Percentiles rank a stretch among this genome's conserved stretches.
These are phyloP conservation scores for Thraustochytrium sp. DNA, from an alignment of 352 stramenopile species.

Conservation along the genomic window DNA sequence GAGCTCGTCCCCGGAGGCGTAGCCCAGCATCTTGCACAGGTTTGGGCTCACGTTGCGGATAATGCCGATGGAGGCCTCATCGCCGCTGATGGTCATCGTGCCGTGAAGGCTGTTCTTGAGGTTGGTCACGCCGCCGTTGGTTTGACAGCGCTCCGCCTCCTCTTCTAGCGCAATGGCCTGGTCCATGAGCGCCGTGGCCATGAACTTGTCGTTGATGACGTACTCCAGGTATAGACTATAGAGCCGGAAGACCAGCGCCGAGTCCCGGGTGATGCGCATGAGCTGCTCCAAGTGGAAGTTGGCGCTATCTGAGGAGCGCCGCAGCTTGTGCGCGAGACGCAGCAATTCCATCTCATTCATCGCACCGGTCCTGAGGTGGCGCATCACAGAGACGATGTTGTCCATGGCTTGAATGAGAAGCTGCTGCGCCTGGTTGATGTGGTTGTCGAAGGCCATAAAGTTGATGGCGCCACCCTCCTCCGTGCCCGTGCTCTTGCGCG, in stretches of 20 bases:
- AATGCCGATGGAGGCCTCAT: not conserved
- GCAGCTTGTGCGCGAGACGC: not conserved
- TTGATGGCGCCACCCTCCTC: not conserved
- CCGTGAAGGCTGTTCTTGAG: constrained; percentile 2
- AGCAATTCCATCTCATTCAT: not conserved
- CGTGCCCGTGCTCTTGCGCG: not conserved
- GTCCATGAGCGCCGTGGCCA: not conserved
- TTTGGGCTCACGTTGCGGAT: not conserved
- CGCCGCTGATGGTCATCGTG: not conserved
- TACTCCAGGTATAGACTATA: constrained; percentile 17
- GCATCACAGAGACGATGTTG: not conserved
- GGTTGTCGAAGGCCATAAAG: constrained; percentile 38
- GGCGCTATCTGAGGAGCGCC: not conserved
- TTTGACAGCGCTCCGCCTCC: not conserved
- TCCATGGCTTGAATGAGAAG: constrained; percentile 5
- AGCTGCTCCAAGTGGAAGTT: constrained; percentile 26
- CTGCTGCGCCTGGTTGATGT: constrained; percentile 4
- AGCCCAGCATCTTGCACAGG: constrained; percentile 14
- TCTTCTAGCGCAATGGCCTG: constrained; percentile 1
- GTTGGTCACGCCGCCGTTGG: not conserved
- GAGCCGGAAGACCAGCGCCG: not conserved
- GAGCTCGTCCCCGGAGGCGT: not conserved
- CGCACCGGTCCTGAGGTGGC: not conserved
- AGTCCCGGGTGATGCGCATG: constrained; percentile 21
- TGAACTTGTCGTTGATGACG: constrained; percentile 25